These are phyloP conservation scores for Seminavis robusta DNA, from an alignment of 108 stramenopile species.

Conservation along the genomic window DNA sequence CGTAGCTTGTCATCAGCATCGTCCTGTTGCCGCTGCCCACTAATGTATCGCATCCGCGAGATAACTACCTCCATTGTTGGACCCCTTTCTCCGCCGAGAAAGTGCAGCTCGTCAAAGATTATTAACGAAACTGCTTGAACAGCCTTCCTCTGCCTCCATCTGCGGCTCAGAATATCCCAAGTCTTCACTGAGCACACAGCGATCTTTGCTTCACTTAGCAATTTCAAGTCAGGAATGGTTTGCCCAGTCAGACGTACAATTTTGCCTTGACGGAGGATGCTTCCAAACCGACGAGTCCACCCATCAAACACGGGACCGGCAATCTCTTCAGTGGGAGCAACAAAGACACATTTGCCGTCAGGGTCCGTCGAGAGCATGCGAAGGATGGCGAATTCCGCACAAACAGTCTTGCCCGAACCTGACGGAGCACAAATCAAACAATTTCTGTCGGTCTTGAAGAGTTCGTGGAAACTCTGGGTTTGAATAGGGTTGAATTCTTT, in stretches of 20 bases:
- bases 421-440: slow-evolving; percentile 94
- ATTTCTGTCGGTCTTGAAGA: slow-evolving; percentile 90
- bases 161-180: slow-evolving; percentile 92
- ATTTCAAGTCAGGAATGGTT: slow-evolving; percentile 78
- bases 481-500: slow-evolving; percentile 96
- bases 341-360: slow-evolving; percentile 87
- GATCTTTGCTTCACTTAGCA: slow-evolving; percentile 68
- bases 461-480: slow-evolving; percentile 94
- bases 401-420: slow-evolving; percentile 89
- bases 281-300: slow-evolving; percentile 81
- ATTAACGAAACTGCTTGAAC: slow-evolving; percentile 89
- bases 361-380: slow-evolving; percentile 80
- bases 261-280: slow-evolving; percentile 54
- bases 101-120: slow-evolving; percentile 96
- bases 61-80: slow-evolving; percentile 94
- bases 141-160: slow-evolving; percentile 95
- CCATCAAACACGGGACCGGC: slow-evolving; percentile 55
- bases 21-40: slow-evolving; percentile 61
- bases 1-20: slow-evolving; percentile 39
- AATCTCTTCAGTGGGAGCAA: slow-evolving; percentile 89
- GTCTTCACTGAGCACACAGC: slow-evolving; percentile 81
- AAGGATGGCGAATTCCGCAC: slow-evolving; percentile 94
- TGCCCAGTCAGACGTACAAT: slow-evolving; percentile 90
- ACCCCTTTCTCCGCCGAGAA: slow-evolving; percentile 88
- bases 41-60: slow-evolving; percentile 95